phyloP scores from a whole-genome alignment of 2,329 filamentous ascomycete species.

The Coniella vitis region DNA sequence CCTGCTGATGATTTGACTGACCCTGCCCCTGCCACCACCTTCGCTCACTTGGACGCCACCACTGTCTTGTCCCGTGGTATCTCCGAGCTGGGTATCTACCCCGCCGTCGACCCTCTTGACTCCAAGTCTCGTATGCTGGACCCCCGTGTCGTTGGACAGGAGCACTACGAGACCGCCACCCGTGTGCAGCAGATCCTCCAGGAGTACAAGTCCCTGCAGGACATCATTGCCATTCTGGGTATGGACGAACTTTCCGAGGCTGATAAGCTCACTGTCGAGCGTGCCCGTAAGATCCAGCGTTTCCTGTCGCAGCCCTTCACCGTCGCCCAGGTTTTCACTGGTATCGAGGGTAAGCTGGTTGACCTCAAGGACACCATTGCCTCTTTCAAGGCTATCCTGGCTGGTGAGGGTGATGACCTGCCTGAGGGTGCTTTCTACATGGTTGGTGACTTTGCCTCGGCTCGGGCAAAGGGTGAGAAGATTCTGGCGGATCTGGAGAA shows the following conservation, averaged over 20 bases:
- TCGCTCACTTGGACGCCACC: constrained; percentile 99
- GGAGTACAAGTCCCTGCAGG: constrained; percentile 99
- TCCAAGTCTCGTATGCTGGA: constrained; percentile 99
- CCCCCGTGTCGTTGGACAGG: constrained; percentile 94
- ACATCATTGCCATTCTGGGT: constrained; percentile 99
- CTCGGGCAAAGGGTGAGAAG: constrained; percentile 97
- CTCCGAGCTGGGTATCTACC: constrained; percentile 99
- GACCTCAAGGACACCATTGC: constrained; percentile 97
- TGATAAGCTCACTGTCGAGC: constrained; percentile 99
- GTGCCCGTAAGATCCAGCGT: constrained; percentile 99
- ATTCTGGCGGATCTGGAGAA: constrained; percentile 91
- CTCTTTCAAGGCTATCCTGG: constrained; percentile 96
- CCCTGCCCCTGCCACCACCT: constrained; percentile 97
- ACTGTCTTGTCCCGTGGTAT: constrained; percentile 99
- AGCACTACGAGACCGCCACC: constrained; percentile 93
- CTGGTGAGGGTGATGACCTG: constrained; percentile 90
- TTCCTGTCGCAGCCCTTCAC: constrained; percentile 99
- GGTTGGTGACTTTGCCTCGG: constrained; percentile 93
- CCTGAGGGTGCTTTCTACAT: constrained; percentile 96
- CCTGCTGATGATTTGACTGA: constrained; percentile 99
- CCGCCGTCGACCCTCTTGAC: constrained; percentile 98
- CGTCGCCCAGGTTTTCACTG: constrained; percentile 73
- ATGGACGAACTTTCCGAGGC: constrained; percentile 99
- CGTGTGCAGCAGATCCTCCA: constrained; percentile 98
- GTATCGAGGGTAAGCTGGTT: constrained; percentile 93